Evolutionary conservation across 2,329 filamentous ascomycete species (phyloP).

Genomic region (Dactylellina leptospora): DNA sequence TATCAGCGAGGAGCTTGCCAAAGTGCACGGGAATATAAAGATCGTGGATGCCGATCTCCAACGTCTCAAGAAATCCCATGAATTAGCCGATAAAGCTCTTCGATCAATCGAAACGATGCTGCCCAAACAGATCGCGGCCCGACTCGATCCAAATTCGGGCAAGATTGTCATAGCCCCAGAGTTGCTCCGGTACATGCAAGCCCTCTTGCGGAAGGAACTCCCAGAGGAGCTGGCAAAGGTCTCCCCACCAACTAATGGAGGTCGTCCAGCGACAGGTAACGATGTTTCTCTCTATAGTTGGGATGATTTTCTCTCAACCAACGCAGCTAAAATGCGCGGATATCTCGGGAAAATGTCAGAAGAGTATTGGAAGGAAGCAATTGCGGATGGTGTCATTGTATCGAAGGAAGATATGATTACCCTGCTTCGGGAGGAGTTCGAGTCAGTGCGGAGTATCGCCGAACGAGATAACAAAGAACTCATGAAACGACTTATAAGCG

Average conservation of each 20-base stretch:
- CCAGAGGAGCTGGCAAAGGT: slow-evolving; percentile 20
- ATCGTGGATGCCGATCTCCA: slow-evolving; percentile 26
- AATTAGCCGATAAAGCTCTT: slow-evolving; percentile 23
- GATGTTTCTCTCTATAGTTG: slow-evolving; percentile 17
- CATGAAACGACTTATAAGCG: slow-evolving; percentile 10
- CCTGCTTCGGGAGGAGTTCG: slow-evolving; percentile 22
- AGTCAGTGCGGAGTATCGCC: slow-evolving; percentile 27
- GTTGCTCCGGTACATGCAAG: slow-evolving; percentile 32
- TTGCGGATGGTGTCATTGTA: slow-evolving; percentile 37
- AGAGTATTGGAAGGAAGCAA: slow-evolving; percentile 37
- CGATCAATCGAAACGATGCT: slow-evolving; percentile 24
- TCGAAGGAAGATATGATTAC: slow-evolving; percentile 42
- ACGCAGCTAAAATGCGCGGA: slow-evolving; percentile 33
- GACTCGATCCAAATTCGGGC: slow-evolving; percentile 33
- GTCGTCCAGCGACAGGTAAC: neutral
- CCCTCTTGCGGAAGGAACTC: slow-evolving; percentile 24
- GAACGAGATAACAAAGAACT: slow-evolving; percentile 25
- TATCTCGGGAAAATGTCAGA: slow-evolving; percentile 42
- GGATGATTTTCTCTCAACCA: slow-evolving; percentile 35
- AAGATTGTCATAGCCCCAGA: slow-evolving; percentile 38
- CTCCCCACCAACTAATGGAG: neutral
- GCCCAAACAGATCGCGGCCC: slow-evolving; percentile 37
- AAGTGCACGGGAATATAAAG: slow-evolving; percentile 24
- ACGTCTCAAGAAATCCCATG: slow-evolving; percentile 25
- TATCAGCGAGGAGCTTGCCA: slow-evolving; percentile 5